These are phyloP conservation scores for Mycena olivaceomarginata DNA, from an alignment of 768 basidiomycete species.

Conservation along the genomic window DNA sequence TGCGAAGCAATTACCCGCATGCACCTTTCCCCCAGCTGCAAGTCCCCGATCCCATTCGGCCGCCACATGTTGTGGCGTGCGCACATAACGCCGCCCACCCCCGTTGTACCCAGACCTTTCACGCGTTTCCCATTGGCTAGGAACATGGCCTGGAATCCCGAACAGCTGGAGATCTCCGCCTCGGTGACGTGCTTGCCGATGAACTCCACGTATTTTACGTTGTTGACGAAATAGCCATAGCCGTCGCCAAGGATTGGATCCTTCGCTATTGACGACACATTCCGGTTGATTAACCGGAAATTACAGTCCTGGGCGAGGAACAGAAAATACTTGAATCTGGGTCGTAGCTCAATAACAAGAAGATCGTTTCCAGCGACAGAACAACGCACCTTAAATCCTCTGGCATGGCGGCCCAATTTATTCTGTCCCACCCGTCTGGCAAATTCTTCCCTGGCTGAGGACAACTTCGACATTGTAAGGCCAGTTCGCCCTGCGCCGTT, in stretches of 20 bases:
- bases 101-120: slow-evolving; percentile 25
- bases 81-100: slow-evolving; percentile 37
- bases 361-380: background rate
- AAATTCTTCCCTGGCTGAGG: background rate
- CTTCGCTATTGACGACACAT: background rate
- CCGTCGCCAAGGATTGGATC: slow-evolving; percentile 15
- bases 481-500: background rate
- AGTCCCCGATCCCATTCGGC: slow-evolving; percentile 36
- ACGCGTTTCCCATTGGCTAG: slow-evolving; percentile 11
- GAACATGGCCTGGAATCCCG: slow-evolving; percentile 29
- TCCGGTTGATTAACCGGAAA: slow-evolving; percentile 11
- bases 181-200: background rate
- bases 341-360: background rate
- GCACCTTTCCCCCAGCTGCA: slow-evolving; percentile 42
- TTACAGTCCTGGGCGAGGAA: slow-evolving; percentile 10
- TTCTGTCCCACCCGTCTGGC: background rate
- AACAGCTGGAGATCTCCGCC: slow-evolving; percentile 24
- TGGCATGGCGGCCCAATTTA: slow-evolving; percentile 10
- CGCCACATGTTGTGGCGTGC: slow-evolving; percentile 37
- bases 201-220: background rate
- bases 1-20: background rate
- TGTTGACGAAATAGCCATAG: slow-evolving; percentile 1
- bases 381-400: background rate
- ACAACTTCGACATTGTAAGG: background rate
- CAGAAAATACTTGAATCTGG: slow-evolving; percentile 5